Evolutionary conservation across 257 asterid species (phyloP), one percentile per base, ranked within the genome.

Genomic region (Solanum ossicruentum): DNA sequence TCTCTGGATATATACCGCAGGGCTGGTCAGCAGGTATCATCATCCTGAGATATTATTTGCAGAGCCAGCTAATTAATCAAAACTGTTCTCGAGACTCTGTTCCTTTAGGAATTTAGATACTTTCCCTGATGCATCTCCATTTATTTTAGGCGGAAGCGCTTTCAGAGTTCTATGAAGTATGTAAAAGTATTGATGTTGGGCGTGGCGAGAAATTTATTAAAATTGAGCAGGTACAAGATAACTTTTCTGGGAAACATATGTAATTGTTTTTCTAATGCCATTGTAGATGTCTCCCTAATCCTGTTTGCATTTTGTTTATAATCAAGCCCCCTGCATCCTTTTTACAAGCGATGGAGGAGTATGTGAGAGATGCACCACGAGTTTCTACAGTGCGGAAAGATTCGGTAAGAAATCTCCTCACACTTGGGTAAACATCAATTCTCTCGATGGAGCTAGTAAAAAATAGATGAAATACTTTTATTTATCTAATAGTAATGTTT

Each of bases 331-430:
- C 99, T 60, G 95, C 95, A 84, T 97, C 99, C 51, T 97, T 97
- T 87, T 83, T 97, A 80, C 98, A 92, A 95, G 93, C 99, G 84
- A 97, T 97, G 99, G 99, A 97, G 91, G 99, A 97, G 92, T 97
- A 95, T 84, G 97, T 95, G 47, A 92, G 91, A 89, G 99, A 97
- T 10, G 99, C 98, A 84, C 99, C 99, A 10, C 98, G 97, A 39
- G 81, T 90, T 86, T 93, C 99, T 85, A 86, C 92, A 13, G 95
- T 89, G 86, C 95, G 93, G 88, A 93, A 86, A 87, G 98, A 90
- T 88, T 91, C 88, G 91, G 98, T 94, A 91, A 77, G 86, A 52
- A 70, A 86, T 86, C 85, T 87, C 84, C 83, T 16, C 7, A 3
- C 16, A 49, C 58, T 72, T 81, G 63, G 49, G 67, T 69, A 21